These are phyloP conservation scores for Cicer chorassanicum DNA, from an alignment of 306 rosid genomes.

Conservation along the genomic window DNA sequence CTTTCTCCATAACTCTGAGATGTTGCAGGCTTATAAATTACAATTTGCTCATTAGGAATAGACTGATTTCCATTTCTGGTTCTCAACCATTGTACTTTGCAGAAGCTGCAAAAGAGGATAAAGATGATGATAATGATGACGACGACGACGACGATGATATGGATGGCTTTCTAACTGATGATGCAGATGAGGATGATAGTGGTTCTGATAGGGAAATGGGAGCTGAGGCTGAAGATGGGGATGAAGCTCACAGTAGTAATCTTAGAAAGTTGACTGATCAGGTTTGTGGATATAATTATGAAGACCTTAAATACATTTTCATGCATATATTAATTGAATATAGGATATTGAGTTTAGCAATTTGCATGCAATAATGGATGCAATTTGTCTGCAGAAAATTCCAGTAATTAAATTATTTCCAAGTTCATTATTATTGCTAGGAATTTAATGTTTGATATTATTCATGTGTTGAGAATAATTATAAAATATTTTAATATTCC, in stretches of 20 bases:
- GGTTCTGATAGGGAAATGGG: slow-evolving; percentile 96
- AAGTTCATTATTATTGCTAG: slow-evolving; percentile 24
- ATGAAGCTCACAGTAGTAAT: slow-evolving; percentile 76
- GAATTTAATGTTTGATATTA: slow-evolving; percentile 21
- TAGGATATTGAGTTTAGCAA: background rate
- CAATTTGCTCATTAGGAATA: background rate
- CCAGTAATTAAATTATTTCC: slow-evolving; percentile 5
- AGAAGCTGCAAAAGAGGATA: slow-evolving; percentile 89
- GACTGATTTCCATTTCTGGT: slow-evolving; percentile 11
- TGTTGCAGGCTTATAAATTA: slow-evolving; percentile 5
- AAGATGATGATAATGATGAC: slow-evolving; percentile 52
- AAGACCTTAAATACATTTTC: slow-evolving; percentile 12
- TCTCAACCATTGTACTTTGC: slow-evolving; percentile 40
- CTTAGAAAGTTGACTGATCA: slow-evolving; percentile 82
- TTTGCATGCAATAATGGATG: slow-evolving; percentile 22
- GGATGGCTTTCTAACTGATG: slow-evolving; percentile 90
- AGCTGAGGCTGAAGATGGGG: slow-evolving; percentile 82
- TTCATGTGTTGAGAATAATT: background rate
- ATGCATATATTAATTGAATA: slow-evolving; percentile 28
- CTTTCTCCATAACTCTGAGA: slow-evolving; percentile 11
- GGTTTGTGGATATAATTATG: slow-evolving; percentile 51
- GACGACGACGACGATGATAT: slow-evolving; percentile 68
- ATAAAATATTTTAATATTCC: background rate
- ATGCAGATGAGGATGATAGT: slow-evolving; percentile 76
- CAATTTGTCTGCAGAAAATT: background rate